Percentiles rank a stretch among this genome's conserved stretches.
These are phyloP conservation scores for Lachnellula cervina DNA, from an alignment of 2,329 filamentous ascomycete genomes.

Conservation along the genomic window DNA sequence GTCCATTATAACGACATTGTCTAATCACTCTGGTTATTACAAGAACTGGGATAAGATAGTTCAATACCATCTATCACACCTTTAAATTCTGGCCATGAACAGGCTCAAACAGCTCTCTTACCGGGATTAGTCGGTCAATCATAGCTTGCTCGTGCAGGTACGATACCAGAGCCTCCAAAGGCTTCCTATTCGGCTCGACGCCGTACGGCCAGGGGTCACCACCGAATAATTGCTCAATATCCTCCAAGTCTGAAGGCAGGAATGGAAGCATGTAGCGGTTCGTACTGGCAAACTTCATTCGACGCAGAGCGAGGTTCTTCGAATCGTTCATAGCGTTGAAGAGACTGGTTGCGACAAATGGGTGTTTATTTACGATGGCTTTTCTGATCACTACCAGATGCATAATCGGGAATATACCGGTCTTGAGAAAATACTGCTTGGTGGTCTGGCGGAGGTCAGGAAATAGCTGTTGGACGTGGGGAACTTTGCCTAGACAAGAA, in stretches of 20 bases:
- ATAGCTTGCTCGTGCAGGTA: constrained; percentile 31
- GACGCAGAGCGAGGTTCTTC: constrained; percentile 30
- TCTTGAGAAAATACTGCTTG: constrained; percentile 31
- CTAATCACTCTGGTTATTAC: too few relatives aligned
- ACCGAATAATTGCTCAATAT: constrained; percentile 33
- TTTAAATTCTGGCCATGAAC: constrained; percentile 6
- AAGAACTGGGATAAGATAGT: too few relatives aligned
- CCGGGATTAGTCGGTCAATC: constrained; percentile 24
- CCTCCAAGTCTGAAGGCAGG: constrained; percentile 30
- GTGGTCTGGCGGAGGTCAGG: constrained; percentile 33
- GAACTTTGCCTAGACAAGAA: constrained; percentile 27
- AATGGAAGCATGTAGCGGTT: constrained; percentile 35
- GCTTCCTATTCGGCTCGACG: constrained; percentile 31
- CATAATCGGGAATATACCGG: constrained; percentile 19
- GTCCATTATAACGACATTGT: too few relatives aligned
- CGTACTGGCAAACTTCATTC: constrained; percentile 27
- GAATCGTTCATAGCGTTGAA: constrained; percentile 33
- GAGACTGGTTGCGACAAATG: constrained; percentile 29
- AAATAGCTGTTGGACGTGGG: constrained; percentile 32
- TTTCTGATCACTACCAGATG: constrained; percentile 9
- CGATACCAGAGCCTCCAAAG: constrained; percentile 30
- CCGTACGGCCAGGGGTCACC: constrained; percentile 34
- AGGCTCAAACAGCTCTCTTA: constrained; percentile 30
- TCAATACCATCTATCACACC: constrained; percentile 1
- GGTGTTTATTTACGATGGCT: constrained; percentile 24